Base-by-base conservation (phyloP, 768 basidiomycete genomes). In the Lepiota venenata region DNA sequence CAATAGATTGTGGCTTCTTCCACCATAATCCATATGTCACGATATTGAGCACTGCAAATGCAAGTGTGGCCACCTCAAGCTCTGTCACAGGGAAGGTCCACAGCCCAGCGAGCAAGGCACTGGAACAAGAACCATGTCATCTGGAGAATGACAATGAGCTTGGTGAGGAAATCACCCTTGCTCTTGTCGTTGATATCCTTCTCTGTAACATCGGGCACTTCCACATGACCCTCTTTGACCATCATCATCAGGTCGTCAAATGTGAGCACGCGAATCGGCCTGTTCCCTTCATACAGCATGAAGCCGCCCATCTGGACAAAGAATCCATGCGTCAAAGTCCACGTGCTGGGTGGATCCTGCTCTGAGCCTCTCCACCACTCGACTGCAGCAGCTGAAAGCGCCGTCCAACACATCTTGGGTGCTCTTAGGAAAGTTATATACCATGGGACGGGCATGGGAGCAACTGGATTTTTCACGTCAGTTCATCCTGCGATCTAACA, bases 141-240 rank as follows among this genome's bases (percentile, higher is more conserved):
- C 43, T 69, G n/a, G n/a, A n/a, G n/a, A n/a, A n/a, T n/a, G n/a
- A n/a, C n/a, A n/a, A n/a, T n/a, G n/a, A n/a, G n/a, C n/a, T n/a
- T n/a, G n/a, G n/a, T n/a, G n/a, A n/a, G n/a, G n/a, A n/a, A n/a
- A n/a, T n/a, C n/a, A n/a, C n/a, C n/a, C n/a, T n/a, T n/a, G n/a
- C n/a, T n/a, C n/a, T n/a, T n/a, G n/a, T n/a, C n/a, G n/a, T n/a
- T 40, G 45, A 69, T 66, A 8, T 60, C 49, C 42, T 53, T 44
- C 20, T 55, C 49, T 0, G 56, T 37, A 29, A 62, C 32, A 11
- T 50, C 35, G 6, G 54, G 55, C 16, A 27, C 38, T 14, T 56
- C 43, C 11, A 44, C 40, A 12, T 29, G 12, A 14, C 46, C 56
- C 14, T 35, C 21, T 0, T n/a, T 6, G 21, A 32, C 9, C 4